Base-by-base conservation (phyloP, 1,284 basidiomycete species). In the Xerocomus amazonicus region DNA sequence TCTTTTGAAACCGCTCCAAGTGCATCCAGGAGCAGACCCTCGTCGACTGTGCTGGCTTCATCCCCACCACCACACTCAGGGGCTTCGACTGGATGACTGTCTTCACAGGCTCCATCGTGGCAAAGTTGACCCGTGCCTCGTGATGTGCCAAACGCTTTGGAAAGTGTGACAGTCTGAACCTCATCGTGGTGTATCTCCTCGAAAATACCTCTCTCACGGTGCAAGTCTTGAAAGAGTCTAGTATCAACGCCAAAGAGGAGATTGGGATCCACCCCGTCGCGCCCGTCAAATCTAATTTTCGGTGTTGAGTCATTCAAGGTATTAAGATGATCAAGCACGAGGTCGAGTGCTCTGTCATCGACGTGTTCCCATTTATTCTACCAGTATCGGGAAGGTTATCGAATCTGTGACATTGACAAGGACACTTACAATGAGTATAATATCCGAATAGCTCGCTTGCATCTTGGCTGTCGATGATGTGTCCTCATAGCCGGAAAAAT, bases 381-480 rank as follows among this genome's bases (percentile, higher is more conserved):
- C 28, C 17, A 8, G 28, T 13, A 31, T 19, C 3, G 1, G 43
- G 48, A 43, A 57, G 27, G 45, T 52, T 36, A 55, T 32, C 23
- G 23, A 33, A 52, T 45, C 35, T 28, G 42, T 12, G 36, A 33
- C 35, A 19, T 39, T 13, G 23, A 45, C 17, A 14, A 34, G 53
- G 39, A n/a, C 3, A 70, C 87, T 52, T 53, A 90, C 89, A 48
- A 96, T 80, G 27, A 95, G 73, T 47, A 95, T 83, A 39, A 93
- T 76, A 62, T 96, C 92, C 3, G 91, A 92, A 65, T 94, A 96
- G 61, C 87, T 87, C n/a, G 92, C 90, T 72, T 94, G 92, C 81
- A 95, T 90, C 68, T 81, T 88, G 28, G 92, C 92, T 6, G 91
- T 92, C 0, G 87, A 85, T 19, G 87, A 91, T 3, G 81, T 86